Percentiles rank a stretch among this genome's conserved stretches.
These are phyloP conservation scores for Xylariaceae sp. DNA, from an alignment of 2,329 filamentous ascomycete genomes.

Conservation along the genomic window DNA sequence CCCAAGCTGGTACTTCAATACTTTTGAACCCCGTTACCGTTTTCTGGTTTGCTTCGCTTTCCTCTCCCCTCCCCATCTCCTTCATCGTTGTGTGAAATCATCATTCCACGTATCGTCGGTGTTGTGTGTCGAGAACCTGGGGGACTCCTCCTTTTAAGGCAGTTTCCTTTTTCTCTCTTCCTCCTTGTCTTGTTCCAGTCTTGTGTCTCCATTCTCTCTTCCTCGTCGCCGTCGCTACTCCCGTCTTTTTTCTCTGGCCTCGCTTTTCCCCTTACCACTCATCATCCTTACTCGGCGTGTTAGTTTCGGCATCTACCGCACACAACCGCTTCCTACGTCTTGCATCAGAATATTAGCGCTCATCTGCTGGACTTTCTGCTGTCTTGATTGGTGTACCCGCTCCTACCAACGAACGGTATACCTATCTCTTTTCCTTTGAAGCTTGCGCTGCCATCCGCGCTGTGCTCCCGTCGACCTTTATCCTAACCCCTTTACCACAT, in stretches of 20 bases:
- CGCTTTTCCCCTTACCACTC: slow-evolving; percentile 20
- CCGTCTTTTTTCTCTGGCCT: slow-evolving; percentile 27
- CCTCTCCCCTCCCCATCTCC: slow-evolving; percentile 30
- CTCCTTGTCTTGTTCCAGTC: slow-evolving; percentile 22
- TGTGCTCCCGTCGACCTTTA: slow-evolving; percentile 15
- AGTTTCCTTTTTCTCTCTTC: slow-evolving; percentile 35
- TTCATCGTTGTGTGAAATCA: slow-evolving; percentile 30
- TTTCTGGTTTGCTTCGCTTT: slow-evolving; percentile 26
- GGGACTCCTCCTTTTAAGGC: slow-evolving; percentile 36
- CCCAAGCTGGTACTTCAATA: slow-evolving; percentile 16
- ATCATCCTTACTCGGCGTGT: slow-evolving; percentile 19
- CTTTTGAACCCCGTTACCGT: slow-evolving; percentile 21
- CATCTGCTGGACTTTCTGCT: slow-evolving; percentile 17
- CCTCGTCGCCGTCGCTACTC: slow-evolving; percentile 19
- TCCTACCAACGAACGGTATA: slow-evolving; percentile 9
- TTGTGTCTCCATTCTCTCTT: slow-evolving; percentile 30
- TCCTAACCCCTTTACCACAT: slow-evolving; percentile 14
- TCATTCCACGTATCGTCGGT: slow-evolving; percentile 32
- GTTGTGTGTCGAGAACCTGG: slow-evolving; percentile 35
- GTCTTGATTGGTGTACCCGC: slow-evolving; percentile 15
- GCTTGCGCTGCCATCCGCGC: slow-evolving; percentile 15
- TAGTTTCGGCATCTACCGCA: slow-evolving; percentile 12
- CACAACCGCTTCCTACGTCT: slow-evolving; percentile 11
- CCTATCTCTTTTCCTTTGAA: slow-evolving; percentile 5
- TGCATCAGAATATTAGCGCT: slow-evolving; percentile 14